A percentile compares a stretch with the other conserved stretches of the same genome.
Conservation (phyloP, 2,329 filamentous ascomycete genomes). For the Mycosphaerella sp. region DNA sequence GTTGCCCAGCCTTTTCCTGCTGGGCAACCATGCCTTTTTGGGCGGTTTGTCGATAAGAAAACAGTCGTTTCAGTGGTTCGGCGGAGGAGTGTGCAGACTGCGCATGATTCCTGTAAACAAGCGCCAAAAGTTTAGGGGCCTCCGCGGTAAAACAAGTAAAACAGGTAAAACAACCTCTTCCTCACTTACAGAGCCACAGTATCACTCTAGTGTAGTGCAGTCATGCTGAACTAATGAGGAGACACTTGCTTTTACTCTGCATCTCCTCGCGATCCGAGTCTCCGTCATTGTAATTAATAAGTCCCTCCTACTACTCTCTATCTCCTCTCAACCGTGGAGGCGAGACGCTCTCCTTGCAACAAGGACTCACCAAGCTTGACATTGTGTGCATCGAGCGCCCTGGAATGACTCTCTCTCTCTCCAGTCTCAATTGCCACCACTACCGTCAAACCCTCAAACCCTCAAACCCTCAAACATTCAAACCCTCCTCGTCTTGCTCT, state of each 20-base stretch:
- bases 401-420: neutral
- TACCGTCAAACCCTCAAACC: too few species aligned
- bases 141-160: conserved; percentile 7
- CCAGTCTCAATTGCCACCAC: too few species aligned
- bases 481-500: neutral
- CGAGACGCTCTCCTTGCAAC: neutral
- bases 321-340: neutral
- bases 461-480: neutral
- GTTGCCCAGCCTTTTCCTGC: neutral
- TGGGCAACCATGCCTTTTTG: neutral
- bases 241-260: conserved; percentile 9
- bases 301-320: neutral
- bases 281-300: neutral
- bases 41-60: conserved; percentile 11
- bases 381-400: neutral
- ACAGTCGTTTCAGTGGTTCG: neutral
- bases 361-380: neutral
- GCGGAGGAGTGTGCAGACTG: neutral
- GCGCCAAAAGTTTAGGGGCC: conserved; percentile 7
- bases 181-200: too few species aligned
- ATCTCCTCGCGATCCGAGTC: conserved; percentile 11
- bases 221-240: too few species aligned
- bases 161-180: too few species aligned
- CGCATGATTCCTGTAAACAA: neutral
- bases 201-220: too few species aligned